These are phyloP conservation scores for Monosporozyma yasuniensis DNA, from an alignment of 805 yeast genomes.

Conservation along the genomic window DNA sequence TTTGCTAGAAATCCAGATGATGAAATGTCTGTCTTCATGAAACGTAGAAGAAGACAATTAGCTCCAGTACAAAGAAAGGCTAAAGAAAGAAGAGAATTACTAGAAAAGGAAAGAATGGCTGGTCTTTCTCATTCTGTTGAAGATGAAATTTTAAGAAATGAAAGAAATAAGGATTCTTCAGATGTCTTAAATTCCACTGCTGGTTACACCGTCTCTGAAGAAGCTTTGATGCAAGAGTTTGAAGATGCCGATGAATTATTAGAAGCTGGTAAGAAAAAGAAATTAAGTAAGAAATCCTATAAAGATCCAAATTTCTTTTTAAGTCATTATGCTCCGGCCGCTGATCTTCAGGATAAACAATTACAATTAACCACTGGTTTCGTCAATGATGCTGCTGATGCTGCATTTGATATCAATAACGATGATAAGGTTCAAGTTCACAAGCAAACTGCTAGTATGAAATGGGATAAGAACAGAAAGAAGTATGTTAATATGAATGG, in stretches of 20 bases:
- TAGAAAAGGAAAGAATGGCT: conserved; percentile 65
- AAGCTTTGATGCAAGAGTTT: conserved; percentile 32
- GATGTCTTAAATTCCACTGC: conserved; percentile 29
- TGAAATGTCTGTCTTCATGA: conserved; percentile 73
- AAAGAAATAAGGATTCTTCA: conserved; percentile 8
- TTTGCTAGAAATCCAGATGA: conserved; percentile 60
- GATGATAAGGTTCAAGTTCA: conserved; percentile 63
- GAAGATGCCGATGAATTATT: conserved; percentile 33
- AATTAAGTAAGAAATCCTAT: conserved; percentile 37
- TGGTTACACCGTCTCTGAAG: conserved; percentile 40
- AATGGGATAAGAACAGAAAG: conserved; percentile 92
- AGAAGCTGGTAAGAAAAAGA: conserved; percentile 17
- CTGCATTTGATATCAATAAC: conserved; percentile 77
- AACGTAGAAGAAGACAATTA: conserved; percentile 72
- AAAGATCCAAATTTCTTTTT: conserved; percentile 75
- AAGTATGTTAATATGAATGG: conserved; percentile 77
- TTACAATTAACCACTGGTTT: conserved; percentile 51
- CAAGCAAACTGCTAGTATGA: conserved; percentile 57
- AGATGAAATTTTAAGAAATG: conserved; percentile 56
- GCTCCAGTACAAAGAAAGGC: conserved; percentile 83
- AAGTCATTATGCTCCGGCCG: conserved; percentile 81
- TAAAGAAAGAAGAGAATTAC: conserved; percentile 53
- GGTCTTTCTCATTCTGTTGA: conserved; percentile 68
- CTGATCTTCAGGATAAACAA: conserved; percentile 76
- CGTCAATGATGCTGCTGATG: conserved; percentile 73